A percentile compares a stretch with the other conserved stretches of the same genome.
Conservation (phyloP, 78 protist species). For the Planoprotostelium fungivorum region DNA sequence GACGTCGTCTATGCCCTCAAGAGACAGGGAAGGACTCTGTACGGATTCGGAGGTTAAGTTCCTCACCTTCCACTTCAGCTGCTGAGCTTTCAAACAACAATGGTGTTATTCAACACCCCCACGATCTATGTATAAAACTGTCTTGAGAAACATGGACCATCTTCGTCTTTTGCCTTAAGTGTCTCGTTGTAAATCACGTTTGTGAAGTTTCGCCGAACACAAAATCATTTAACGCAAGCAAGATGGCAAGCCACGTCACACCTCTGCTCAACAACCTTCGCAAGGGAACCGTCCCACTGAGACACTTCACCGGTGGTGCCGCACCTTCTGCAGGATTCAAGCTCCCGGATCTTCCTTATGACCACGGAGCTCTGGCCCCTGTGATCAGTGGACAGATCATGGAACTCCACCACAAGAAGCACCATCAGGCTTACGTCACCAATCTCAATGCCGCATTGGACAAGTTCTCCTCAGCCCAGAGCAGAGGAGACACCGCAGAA, state of each 20-base stretch:
- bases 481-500: conserved; percentile 20
- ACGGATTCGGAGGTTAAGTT: conserved; percentile 89
- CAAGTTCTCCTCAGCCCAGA: conserved; percentile 62
- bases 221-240: no score
- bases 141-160: no score
- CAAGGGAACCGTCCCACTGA: neutral
- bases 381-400: conserved; percentile 69
- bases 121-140: neutral
- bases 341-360: conserved; percentile 86
- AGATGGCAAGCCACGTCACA: no score
- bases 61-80: neutral
- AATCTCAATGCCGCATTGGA: conserved; percentile 81
- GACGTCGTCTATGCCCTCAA: conserved; percentile 95
- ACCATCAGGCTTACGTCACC: conserved; percentile 70
- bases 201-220: no score
- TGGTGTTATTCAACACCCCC: neutral
- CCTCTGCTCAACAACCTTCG: neutral
- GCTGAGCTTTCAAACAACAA: neutral
- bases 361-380: conserved; percentile 82
- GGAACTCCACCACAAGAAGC: conserved; percentile 79
- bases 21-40: conserved; percentile 94
- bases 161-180: no score
- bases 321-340: conserved; percentile 11
- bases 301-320: conserved; percentile 5
- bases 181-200: no score